Evolutionary conservation across 257 asterid species (phyloP), one percentile per base, ranked within the genome.

Genomic region (Voacanga thouarsii): DNA sequence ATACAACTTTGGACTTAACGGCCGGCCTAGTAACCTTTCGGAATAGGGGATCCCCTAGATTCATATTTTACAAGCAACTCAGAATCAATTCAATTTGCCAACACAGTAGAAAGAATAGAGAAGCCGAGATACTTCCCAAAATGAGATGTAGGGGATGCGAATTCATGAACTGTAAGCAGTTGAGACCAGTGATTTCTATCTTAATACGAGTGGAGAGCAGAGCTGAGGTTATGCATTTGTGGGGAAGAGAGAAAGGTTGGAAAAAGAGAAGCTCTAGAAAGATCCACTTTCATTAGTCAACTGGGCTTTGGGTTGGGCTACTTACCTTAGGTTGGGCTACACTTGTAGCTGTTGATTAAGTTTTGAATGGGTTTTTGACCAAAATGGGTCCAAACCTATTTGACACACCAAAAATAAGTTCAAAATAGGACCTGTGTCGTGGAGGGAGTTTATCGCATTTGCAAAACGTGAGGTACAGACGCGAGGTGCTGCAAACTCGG

Each of bases 1-100:
- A 66, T 66, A 66, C 39, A 66, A 66, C 72, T 66, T 66, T 66
- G 72, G 72, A 66, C 72, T 37, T 24, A 66, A 66, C 44, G 72
- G 72, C 72, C 37, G 12, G 7, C 37, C 41, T 26, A n/a, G n/a
- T n/a, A n/a, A n/a, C n/a, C n/a, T n/a, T n/a, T n/a, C n/a, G n/a
- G n/a, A n/a, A n/a, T n/a, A n/a, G n/a, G n/a, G n/a, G n/a, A n/a
- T n/a, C n/a, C 4, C 72, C 72, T 67, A 67, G 72, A 67, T 67
- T 67, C 72, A 39, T 21, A 67, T 3, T 39, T 43, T 7, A 67
- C 15, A 4, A 19, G 72, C 50, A 39, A 67, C 41, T 21, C 51
- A 21, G 24, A 45, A 41, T 21, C 14, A 43, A 67, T 67, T 67
- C 4, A 67, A 18, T 67, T 19, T 16, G 16, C 28, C 21, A 67